Evolutionary conservation across 148 eudicot species (phyloP).

Genomic region (Rhododendron vialii): DNA sequence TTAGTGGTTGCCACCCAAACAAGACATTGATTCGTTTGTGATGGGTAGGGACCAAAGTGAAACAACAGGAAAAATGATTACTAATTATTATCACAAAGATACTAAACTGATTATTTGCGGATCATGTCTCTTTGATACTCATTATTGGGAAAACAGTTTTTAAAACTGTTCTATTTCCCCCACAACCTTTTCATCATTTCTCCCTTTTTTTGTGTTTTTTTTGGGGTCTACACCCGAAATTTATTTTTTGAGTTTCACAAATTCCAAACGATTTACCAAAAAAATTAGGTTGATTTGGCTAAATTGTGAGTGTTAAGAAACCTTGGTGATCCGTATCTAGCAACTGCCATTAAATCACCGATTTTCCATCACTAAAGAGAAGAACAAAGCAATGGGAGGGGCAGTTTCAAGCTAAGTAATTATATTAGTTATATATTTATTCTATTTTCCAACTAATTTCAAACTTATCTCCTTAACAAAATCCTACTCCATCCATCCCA

Average conservation of each 20-base stretch:
- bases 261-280: background rate
- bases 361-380: no score
- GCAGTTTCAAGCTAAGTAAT: background rate
- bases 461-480: no score
- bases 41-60: constrained; percentile 23
- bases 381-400: no score
- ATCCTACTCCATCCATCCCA: background rate
- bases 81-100: constrained; percentile 40
- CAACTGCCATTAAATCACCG: no score
- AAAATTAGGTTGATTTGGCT: background rate
- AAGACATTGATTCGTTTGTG: constrained; percentile 19
- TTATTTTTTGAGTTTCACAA: background rate
- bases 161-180: constrained; percentile 27
- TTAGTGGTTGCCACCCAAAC: background rate
- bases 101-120: constrained; percentile 36
- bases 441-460: background rate
- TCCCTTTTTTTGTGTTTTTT: constrained; percentile 17
- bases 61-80: constrained; percentile 41
- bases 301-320: background rate
- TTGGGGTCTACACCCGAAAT: constrained; percentile 3
- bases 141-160: constrained; percentile 33
- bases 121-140: constrained; percentile 27
- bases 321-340: no score
- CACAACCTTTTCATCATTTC: constrained; percentile 24
- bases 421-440: no score